phyloP scores from a whole-genome alignment of 1,139 yeast species.

The Yamadazyma taylorii region DNA sequence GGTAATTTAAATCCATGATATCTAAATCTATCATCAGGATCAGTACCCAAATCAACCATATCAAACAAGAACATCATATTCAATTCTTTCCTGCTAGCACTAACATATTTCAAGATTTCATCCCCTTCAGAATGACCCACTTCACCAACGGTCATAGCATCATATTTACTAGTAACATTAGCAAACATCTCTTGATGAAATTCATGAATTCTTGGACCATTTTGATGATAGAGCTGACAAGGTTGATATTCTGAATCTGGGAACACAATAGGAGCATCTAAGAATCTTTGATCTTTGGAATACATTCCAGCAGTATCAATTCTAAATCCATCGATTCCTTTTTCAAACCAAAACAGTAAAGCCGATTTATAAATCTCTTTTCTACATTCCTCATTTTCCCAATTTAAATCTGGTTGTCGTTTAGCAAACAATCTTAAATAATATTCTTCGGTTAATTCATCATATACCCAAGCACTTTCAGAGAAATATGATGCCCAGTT shows the following conservation, averaged over 20 bases:
- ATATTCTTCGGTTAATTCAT: slow-evolving; percentile 53
- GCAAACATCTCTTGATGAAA: slow-evolving; percentile 54
- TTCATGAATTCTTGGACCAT: slow-evolving; percentile 59
- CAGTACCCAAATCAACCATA: slow-evolving; percentile 45
- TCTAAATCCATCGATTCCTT: slow-evolving; percentile 61
- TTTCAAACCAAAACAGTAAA: slow-evolving; percentile 54
- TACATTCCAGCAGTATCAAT: slow-evolving; percentile 58
- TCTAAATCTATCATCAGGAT: slow-evolving; percentile 36
- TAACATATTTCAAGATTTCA: slow-evolving; percentile 46
- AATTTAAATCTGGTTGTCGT: slow-evolving; percentile 59
- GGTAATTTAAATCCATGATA: slow-evolving; percentile 35
- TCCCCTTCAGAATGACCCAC: slow-evolving; percentile 48
- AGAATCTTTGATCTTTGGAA: slow-evolving; percentile 49
- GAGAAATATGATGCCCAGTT: slow-evolving; percentile 58
- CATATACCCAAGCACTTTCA: slow-evolving; percentile 60
- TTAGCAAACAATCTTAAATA: slow-evolving; percentile 54
- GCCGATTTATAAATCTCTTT: slow-evolving; percentile 53
- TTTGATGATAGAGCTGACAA: slow-evolving; percentile 31
- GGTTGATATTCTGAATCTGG: slow-evolving; percentile 46
- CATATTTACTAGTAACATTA: slow-evolving; percentile 49
- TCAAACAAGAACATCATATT: slow-evolving; percentile 55
- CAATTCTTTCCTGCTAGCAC: slow-evolving; percentile 51
- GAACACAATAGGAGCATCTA: slow-evolving; percentile 51
- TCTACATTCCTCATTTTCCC: slow-evolving; percentile 57
- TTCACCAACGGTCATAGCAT: slow-evolving; percentile 61